phyloP scores from a whole-genome alignment of 2,329 filamentous ascomycete genomes.

The Ascochyta viciae-villosae region DNA sequence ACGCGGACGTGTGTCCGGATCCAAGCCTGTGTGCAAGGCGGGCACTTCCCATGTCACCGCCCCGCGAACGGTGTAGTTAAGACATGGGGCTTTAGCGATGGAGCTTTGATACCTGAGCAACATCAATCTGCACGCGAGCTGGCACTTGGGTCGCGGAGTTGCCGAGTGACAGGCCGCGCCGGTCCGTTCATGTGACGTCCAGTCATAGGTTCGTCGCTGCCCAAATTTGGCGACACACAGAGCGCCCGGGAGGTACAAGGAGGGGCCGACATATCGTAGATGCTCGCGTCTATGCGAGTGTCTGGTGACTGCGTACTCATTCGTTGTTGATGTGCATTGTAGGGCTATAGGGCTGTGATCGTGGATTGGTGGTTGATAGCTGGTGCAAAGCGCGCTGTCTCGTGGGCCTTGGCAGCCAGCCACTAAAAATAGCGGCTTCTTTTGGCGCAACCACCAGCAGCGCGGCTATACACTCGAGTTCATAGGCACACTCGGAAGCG shows the following conservation, averaged over 20 bases:
- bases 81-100: constrained; percentile 20
- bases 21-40: constrained; percentile 14
- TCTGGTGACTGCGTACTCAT: constrained; percentile 12
- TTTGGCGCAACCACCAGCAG: constrained; percentile 4
- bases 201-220: constrained; percentile 5
- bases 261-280: constrained; percentile 24
- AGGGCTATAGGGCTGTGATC: constrained; percentile 32
- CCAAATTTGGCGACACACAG: constrained; percentile 17
- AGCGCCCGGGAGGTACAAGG: constrained; percentile 20
- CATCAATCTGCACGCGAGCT: constrained; percentile 8
- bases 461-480: constrained; percentile 1
- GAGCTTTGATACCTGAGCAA: constrained; percentile 21
- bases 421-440: constrained; percentile 40
- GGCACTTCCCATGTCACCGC: constrained; percentile 4
- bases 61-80: constrained; percentile 11
- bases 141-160: constrained; percentile 12
- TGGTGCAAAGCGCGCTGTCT: constrained; percentile 24
- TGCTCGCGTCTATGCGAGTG: constrained; percentile 13
- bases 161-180: constrained; percentile 17
- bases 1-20: constrained; percentile 12
- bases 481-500: constrained; percentile 2
- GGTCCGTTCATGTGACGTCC: constrained; percentile 12
- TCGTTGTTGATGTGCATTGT: constrained; percentile 17
- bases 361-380: constrained; percentile 3
- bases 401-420: constrained; percentile 23